Conservation (phyloP, 179 eudicot genomes). For the Carnegiea gigantea region DNA sequence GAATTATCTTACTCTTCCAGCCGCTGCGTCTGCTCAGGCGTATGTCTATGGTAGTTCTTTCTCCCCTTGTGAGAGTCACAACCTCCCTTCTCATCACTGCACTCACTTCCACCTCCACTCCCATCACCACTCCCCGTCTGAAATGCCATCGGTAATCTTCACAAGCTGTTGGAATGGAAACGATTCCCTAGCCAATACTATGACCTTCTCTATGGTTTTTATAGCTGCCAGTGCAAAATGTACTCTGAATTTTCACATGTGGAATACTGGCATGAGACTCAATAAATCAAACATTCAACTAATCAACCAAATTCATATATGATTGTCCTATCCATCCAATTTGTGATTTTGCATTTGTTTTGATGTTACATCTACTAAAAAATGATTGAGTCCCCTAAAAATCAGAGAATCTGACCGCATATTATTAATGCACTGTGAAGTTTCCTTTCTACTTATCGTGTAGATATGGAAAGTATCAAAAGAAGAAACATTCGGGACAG, state of each 20-base stretch:
- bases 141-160: slow-evolving; percentile 16
- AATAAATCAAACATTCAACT: neutral
- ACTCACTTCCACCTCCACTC: slow-evolving; percentile 5
- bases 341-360: slow-evolving; percentile 9
- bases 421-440: neutral
- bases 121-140: slow-evolving; percentile 14
- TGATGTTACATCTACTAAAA: neutral
- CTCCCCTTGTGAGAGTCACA: slow-evolving; percentile 18
- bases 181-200: neutral
- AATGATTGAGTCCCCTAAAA: neutral
- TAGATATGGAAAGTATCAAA: slow-evolving; percentile 20
- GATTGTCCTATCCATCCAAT: neutral
- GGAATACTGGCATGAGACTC: neutral
- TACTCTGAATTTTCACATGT: neutral
- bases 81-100: slow-evolving; percentile 28
- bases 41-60: slow-evolving; percentile 35
- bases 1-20: slow-evolving; percentile 38
- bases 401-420: neutral
- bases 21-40: slow-evolving; percentile 36
- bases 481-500: neutral
- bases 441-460: neutral
- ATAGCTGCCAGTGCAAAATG: slow-evolving; percentile 1
- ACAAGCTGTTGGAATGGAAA: slow-evolving; percentile 10
- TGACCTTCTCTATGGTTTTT: neutral
- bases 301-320: slow-evolving; percentile 1